phyloP scores from a whole-genome alignment of 2,329 filamentous ascomycete genomes.

The Plectosphaerella sp. region DNA sequence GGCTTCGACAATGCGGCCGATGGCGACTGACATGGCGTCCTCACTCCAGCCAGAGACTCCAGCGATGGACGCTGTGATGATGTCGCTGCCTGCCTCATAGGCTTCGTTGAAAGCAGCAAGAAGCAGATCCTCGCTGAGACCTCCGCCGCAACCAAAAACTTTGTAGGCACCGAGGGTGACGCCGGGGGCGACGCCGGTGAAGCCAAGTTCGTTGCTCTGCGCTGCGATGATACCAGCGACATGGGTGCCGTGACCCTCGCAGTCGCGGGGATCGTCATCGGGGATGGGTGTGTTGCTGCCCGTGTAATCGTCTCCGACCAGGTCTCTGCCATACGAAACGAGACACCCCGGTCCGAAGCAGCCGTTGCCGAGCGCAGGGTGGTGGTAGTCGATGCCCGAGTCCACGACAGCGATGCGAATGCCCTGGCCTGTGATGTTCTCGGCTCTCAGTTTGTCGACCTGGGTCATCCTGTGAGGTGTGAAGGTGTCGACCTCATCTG shows the following conservation, averaged over 20 bases:
- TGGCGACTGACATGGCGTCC: constrained; percentile 17
- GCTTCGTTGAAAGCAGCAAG: constrained; percentile 36
- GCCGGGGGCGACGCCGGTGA: constrained; percentile 35
- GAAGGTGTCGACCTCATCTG: constrained; percentile 5
- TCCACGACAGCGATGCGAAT: constrained; percentile 37
- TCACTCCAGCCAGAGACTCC: constrained; percentile 19
- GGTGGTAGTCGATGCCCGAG: constrained; percentile 40
- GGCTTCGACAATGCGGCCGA: constrained; percentile 20
- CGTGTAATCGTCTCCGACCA: constrained; percentile 35
- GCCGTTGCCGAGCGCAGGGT: constrained; percentile 46
- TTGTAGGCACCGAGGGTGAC: constrained; percentile 35
- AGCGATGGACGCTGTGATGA: constrained; percentile 25
- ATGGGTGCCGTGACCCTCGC: constrained; percentile 38
- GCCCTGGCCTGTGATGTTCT: constrained; percentile 40
- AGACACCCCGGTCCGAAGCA: constrained; percentile 46
- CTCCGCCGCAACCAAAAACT: constrained; percentile 28
- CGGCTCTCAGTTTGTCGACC: constrained; percentile 32
- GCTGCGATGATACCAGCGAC: constrained; percentile 42
- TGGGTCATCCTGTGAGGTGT: constrained; percentile 25
- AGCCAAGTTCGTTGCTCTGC: constrained; percentile 28
- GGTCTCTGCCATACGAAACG: constrained; percentile 41
- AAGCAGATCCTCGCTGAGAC: constrained; percentile 31
- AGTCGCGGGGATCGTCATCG: constrained; percentile 33
- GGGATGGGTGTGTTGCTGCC: constrained; percentile 23
- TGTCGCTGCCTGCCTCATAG: constrained; percentile 32